Evolutionary conservation across 2,329 filamentous ascomycete genomes (phyloP), one percentile per base, ranked within the genome.

Genomic region (Plectosphaerella sp.): DNA sequence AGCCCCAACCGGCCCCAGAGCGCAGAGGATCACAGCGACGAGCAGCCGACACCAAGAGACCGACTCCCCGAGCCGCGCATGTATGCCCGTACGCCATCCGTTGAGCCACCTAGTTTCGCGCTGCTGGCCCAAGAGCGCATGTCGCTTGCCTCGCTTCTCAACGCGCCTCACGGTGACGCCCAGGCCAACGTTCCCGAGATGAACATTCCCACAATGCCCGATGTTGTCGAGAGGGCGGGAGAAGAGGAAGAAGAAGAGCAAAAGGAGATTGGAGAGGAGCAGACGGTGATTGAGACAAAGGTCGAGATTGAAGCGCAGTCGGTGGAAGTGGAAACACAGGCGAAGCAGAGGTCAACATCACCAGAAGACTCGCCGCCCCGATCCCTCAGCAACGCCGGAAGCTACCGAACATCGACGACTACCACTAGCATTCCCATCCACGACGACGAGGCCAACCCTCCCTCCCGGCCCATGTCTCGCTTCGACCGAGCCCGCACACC

Each of bases 21-120:
- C 25, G 45, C 28, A 2, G 45, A 47, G 25, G 36, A 48, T 20
- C 47, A 48, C 14, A 11, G 22, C 35, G 35, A 48, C 35, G 35
- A 48, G 25, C 67, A 66, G 11, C 64, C 67, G 8, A 67, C 69
- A 15, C 63, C 64, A 3, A 59, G 56, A 12, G 69, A 69, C 12
- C 57, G 65, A 4, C 65, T 68, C 25, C 59, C 59, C 36, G 64
- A 69, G 48, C 65, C 65, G 33, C 63, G 70, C 25, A 69, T 70
- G 57, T 84, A 77, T 63, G 76, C 81, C 12, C 74, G 82, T 54
- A 84, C 82, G 2, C 83, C 83, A 12, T 86, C 83, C 0, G 76
- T 82, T 41, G 83, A 86, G 14, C 82, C 82, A 18, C 83, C 83
- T 2, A 67, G 79, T n/a, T 79, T 78, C 61, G 82, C 82, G 41